Conservation (phyloP, 805 yeast species). For the Vanderwaltozyma tropicalis region DNA sequence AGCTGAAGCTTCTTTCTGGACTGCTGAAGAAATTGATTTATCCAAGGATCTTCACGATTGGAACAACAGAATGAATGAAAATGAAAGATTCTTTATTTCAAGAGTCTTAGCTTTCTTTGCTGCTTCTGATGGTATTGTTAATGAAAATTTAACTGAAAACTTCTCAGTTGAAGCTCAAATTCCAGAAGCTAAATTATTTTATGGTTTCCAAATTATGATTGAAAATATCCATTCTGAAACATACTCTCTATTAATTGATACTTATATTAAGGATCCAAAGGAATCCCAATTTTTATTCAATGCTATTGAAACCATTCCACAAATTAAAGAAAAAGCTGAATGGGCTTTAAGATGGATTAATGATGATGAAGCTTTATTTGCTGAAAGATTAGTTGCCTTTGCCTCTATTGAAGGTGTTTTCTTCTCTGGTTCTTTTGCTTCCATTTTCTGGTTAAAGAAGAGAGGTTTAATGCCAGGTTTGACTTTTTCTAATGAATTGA, state of each 20-base stretch:
- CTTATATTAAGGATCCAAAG: slow-evolving; percentile 92
- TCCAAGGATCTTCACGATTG: slow-evolving; percentile 88
- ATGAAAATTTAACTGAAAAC: slow-evolving; percentile 94
- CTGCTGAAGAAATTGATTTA: slow-evolving; percentile 96
- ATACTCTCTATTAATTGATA: slow-evolving; percentile 85
- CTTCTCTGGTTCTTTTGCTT: slow-evolving; percentile 97
- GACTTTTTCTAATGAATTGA: slow-evolving; percentile 94
- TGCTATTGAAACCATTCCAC: slow-evolving; percentile 93
- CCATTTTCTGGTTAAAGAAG: slow-evolving; percentile 97
- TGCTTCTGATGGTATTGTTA: slow-evolving; percentile 97
- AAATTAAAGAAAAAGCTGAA: slow-evolving; percentile 93
- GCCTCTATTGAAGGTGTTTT: slow-evolving; percentile 99
- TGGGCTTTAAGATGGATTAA: slow-evolving; percentile 98
- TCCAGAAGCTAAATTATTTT: slow-evolving; percentile 97
- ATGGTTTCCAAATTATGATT: slow-evolving; percentile 99
- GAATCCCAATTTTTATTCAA: slow-evolving; percentile 85
- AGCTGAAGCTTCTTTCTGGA: slow-evolving; percentile 99
- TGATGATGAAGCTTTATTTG: slow-evolving; percentile 80
- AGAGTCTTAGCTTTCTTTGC: slow-evolving; percentile 96
- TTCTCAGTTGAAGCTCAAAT: slow-evolving; percentile 94
- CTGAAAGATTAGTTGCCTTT: slow-evolving; percentile 93
- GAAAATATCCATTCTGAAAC: slow-evolving; percentile 98
- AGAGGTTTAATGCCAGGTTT: slow-evolving; percentile 98
- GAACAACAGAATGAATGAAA: slow-evolving; percentile 80
- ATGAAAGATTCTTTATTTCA: slow-evolving; percentile 86